Conservation (phyloP, 2,329 filamentous ascomycete species). For the Gremmenia infestans region DNA sequence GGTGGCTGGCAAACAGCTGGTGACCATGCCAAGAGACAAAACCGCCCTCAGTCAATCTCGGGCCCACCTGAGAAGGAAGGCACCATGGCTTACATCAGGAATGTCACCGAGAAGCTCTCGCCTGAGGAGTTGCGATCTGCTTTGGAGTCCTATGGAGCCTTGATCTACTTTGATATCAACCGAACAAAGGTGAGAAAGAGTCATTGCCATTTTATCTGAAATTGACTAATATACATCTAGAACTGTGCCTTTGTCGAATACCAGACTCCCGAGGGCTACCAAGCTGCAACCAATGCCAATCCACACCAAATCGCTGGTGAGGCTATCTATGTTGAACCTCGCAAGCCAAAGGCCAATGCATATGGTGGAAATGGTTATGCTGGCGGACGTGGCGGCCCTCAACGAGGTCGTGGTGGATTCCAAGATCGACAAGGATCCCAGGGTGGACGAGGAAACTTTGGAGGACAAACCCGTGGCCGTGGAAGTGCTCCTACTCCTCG, state of each 20-base stretch:
- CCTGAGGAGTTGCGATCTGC: slow-evolving; percentile 65
- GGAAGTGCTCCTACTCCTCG: slow-evolving; percentile 57
- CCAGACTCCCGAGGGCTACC: slow-evolving; percentile 72
- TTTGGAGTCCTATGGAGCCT: slow-evolving; percentile 66
- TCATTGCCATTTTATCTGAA: not conserved
- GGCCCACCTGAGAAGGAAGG: slow-evolving; percentile 65
- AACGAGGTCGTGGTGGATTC: slow-evolving; percentile 62
- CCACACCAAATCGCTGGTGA: slow-evolving; percentile 81
- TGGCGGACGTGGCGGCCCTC: slow-evolving; percentile 54
- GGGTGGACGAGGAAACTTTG: slow-evolving; percentile 31
- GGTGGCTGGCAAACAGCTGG: slow-evolving; percentile 83
- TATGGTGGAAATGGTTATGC: slow-evolving; percentile 66
- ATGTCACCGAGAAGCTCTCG: slow-evolving; percentile 84
- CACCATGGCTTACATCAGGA: slow-evolving; percentile 88
- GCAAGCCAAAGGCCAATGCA: slow-evolving; percentile 68
- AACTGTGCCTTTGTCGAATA: slow-evolving; percentile 98
- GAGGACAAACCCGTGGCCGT: slow-evolving; percentile 54
- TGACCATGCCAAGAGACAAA: slow-evolving; percentile 78
- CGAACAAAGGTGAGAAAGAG: slow-evolving; percentile 66
- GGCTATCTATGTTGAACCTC: slow-evolving; percentile 81
- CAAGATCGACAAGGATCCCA: slow-evolving; percentile 46
- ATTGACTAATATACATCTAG: slow-evolving; percentile 41
- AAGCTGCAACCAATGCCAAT: slow-evolving; percentile 77
- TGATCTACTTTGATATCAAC: slow-evolving; percentile 73
- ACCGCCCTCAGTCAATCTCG: slow-evolving; percentile 63